Percentiles rank a stretch among this genome's conserved stretches.
Conservation (phyloP, 2,329 filamentous ascomycete species). For the Madurella fahalii region DNA sequence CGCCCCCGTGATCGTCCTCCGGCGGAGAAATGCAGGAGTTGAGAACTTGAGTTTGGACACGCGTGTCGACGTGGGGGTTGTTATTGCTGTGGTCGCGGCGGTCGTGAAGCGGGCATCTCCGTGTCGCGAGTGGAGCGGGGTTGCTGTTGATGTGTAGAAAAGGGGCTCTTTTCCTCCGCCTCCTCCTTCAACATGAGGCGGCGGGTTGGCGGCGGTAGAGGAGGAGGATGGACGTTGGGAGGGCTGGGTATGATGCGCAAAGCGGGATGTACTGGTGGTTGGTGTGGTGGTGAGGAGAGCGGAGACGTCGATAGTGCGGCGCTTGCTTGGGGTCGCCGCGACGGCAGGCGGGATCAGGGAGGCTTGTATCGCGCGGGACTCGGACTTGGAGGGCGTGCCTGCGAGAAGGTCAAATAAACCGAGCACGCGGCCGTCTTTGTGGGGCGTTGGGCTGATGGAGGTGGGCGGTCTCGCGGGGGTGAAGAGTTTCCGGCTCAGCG, state of each 20-base stretch:
- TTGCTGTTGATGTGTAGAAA: conserved; percentile 29
- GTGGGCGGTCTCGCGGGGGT: conserved; percentile 47
- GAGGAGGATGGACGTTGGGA: not conserved
- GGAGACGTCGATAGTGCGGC: conserved; percentile 8
- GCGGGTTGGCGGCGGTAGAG: not conserved
- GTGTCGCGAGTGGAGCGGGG: too few relatives aligned
- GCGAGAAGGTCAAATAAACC: conserved; percentile 71
- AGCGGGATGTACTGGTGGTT: not conserved
- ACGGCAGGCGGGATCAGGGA: conserved; percentile 17
- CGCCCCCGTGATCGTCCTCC: conserved; percentile 25
- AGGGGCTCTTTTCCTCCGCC: not conserved
- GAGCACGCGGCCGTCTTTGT: conserved; percentile 71
- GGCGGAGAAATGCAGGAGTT: conserved; percentile 5
- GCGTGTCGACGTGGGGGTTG: conserved; percentile 36
- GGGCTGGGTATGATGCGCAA: too few relatives aligned
- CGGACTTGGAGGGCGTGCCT: conserved; percentile 44
- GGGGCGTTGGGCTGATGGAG: conserved; percentile 72
- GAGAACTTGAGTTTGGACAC: conserved; percentile 3
- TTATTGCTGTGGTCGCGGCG: conserved; percentile 41
- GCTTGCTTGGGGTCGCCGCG: conserved; percentile 44
- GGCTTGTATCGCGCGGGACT: conserved; percentile 26
- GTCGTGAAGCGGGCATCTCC: conserved; percentile 46
- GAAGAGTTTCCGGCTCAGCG: conserved; percentile 57
- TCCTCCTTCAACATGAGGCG: too few relatives aligned
- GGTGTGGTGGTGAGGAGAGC: not conserved